Conservation (phyloP, 2,329 filamentous ascomycete species). For the Sclerotinia minor region DNA sequence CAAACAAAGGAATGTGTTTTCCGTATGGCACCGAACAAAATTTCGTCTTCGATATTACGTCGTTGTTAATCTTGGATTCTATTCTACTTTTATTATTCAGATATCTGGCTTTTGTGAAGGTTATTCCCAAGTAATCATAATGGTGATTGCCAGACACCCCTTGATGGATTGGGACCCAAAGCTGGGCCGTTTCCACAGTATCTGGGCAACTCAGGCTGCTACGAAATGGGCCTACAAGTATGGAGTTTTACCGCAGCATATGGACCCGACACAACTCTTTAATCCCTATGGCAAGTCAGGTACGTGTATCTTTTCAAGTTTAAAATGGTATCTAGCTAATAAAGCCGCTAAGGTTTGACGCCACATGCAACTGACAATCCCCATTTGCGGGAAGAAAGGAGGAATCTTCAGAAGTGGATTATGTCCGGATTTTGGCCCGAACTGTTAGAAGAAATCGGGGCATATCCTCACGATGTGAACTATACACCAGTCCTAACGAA, state of each 20-base stretch:
- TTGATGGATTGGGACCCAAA: slow-evolving; percentile 1
- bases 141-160: not conserved
- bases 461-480: slow-evolving; percentile 6
- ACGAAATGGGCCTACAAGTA: slow-evolving; percentile 1
- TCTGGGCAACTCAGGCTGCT: slow-evolving; percentile 9
- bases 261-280: slow-evolving; percentile 8
- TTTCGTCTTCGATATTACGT: not conserved
- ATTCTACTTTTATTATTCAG: not conserved
- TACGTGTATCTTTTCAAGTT: not conserved
- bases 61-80: too few species aligned
- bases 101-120: not conserved
- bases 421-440: slow-evolving; percentile 15
- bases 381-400: not conserved
- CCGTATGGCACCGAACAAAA: not conserved
- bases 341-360: not conserved
- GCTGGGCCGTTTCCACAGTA: slow-evolving; percentile 12
- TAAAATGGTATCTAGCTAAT: not conserved
- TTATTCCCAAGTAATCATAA: not conserved
- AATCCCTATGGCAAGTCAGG: slow-evolving; percentile 6
- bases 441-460: slow-evolving; percentile 2
- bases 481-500: not conserved
- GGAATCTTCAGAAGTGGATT: slow-evolving; percentile 16
- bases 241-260: not conserved
- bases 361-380: not conserved
- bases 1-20: not conserved